A percentile compares a stretch with the other conserved stretches of the same genome.
phyloP scores from a whole-genome alignment of 331 rosid species.

The Rhamnella rubrinervis region DNA sequence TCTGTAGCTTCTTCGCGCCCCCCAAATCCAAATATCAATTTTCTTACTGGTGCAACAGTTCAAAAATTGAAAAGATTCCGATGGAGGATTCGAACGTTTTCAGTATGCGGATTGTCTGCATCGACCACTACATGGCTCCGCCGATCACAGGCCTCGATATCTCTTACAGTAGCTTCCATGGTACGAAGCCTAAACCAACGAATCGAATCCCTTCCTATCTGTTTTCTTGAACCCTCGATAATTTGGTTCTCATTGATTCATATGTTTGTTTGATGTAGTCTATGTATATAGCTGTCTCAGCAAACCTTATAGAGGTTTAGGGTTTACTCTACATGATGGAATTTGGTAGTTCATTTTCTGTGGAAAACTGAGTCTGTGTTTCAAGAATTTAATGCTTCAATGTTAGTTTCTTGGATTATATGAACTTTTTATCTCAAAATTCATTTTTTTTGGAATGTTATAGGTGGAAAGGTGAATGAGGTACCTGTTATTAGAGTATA shows the following conservation, averaged over 20 bases:
- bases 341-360: slow-evolving; percentile 3
- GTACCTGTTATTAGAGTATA: slow-evolving; percentile 80
- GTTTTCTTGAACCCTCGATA: neutral
- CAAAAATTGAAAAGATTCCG: slow-evolving; percentile 4
- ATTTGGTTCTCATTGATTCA: neutral
- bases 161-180: slow-evolving; percentile 81
- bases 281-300: neutral
- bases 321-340: neutral
- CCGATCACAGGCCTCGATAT: slow-evolving; percentile 68
- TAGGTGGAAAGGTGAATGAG: slow-evolving; percentile 80
- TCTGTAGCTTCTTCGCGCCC: neutral
- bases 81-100: slow-evolving; percentile 66
- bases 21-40: neutral
- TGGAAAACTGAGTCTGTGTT: neutral
- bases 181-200: slow-evolving; percentile 28
- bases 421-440: neutral
- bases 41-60: neutral
- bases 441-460: neutral
- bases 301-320: neutral
- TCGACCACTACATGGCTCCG: slow-evolving; percentile 82
- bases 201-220: neutral
- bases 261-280: neutral
- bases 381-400: neutral
- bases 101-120: slow-evolving; percentile 79
- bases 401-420: too few relatives aligned